Conservation (phyloP, 2,329 filamentous ascomycete genomes). For the Biscogniauxia sp. region DNA sequence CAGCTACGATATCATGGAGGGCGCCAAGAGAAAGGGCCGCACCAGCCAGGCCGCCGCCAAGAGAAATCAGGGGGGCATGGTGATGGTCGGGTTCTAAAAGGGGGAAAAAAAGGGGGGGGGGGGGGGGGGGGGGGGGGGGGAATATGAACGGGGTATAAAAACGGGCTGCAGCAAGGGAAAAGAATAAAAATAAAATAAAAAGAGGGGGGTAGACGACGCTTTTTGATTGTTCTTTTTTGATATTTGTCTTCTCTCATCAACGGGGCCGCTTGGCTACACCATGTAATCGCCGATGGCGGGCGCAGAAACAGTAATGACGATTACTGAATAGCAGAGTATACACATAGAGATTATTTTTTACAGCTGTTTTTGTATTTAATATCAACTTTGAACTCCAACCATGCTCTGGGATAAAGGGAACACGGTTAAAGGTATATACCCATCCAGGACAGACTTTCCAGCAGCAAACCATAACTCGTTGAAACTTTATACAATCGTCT, state of each 20-base stretch:
- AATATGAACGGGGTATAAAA: too few relatives aligned
- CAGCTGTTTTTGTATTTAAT: constrained; percentile 4
- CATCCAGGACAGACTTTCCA: constrained; percentile 14
- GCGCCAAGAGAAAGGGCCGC: too few relatives aligned
- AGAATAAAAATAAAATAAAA: too few relatives aligned
- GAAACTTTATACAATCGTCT: constrained; percentile 21
- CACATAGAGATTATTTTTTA: not conserved
- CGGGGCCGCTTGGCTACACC: not conserved
- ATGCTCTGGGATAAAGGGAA: constrained; percentile 21
- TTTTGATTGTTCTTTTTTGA: too few relatives aligned
- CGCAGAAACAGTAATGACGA: not conserved
- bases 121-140: too few relatives aligned
- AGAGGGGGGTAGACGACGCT: too few relatives aligned
- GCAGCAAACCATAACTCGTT: constrained; percentile 21
- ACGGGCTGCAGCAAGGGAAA: too few relatives aligned
- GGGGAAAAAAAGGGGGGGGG: too few relatives aligned
- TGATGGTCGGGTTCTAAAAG: too few relatives aligned
- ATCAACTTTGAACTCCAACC: constrained; percentile 21
- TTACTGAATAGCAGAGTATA: not conserved
- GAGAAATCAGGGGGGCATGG: too few relatives aligned
- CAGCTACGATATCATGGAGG: too few relatives aligned
- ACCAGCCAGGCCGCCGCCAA: too few relatives aligned
- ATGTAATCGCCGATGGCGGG: not conserved
- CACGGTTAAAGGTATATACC: constrained; percentile 23
- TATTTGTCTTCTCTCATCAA: not conserved